Percentiles rank a stretch among this genome's conserved stretches.
Evolutionary conservation across 768 basidiomycete genomes (phyloP).

Genomic region (Boletus rubropictus): DNA sequence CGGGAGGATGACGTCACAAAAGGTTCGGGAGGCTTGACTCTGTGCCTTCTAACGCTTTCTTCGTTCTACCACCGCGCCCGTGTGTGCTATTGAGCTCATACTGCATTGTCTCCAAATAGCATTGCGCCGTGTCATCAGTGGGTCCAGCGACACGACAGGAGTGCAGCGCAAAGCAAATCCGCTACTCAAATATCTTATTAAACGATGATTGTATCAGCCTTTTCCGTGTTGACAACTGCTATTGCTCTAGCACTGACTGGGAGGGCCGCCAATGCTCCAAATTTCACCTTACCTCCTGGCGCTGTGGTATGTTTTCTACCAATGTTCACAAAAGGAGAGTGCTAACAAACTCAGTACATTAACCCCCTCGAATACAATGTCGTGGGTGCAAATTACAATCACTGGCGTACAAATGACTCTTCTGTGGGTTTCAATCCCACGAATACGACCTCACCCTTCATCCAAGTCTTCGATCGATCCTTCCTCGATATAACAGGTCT

Average conservation of each 20-base stretch:
- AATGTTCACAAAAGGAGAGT: background rate
- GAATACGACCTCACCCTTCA: constrained; percentile 51
- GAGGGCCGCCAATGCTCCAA: background rate
- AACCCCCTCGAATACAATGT: constrained; percentile 50
- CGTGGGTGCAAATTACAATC: constrained; percentile 39
- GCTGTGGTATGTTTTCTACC: constrained; percentile 20
- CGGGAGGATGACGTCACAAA: too few species aligned
- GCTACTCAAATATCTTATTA: background rate
- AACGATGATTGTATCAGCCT: background rate
- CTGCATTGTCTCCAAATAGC: too few species aligned
- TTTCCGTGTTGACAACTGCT: constrained; percentile 6
- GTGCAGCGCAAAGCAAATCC: background rate
- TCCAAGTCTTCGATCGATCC: constrained; percentile 47
- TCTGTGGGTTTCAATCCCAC: constrained; percentile 56
- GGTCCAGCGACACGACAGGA: background rate
- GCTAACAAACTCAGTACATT: constrained; percentile 35
- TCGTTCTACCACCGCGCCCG: too few species aligned
- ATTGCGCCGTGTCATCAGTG: background rate
- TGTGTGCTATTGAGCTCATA: too few species aligned
- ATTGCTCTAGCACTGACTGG: background rate
- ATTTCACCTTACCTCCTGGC: constrained; percentile 14
- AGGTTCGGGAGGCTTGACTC: too few species aligned
- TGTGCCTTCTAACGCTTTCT: too few species aligned
- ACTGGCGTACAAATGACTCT: constrained; percentile 34
- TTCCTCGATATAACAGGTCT: constrained; percentile 59